Evolutionary conservation across 768 basidiomycete genomes (phyloP), one percentile per base, ranked within the genome.

Genomic region (Termitomyces sp.): DNA sequence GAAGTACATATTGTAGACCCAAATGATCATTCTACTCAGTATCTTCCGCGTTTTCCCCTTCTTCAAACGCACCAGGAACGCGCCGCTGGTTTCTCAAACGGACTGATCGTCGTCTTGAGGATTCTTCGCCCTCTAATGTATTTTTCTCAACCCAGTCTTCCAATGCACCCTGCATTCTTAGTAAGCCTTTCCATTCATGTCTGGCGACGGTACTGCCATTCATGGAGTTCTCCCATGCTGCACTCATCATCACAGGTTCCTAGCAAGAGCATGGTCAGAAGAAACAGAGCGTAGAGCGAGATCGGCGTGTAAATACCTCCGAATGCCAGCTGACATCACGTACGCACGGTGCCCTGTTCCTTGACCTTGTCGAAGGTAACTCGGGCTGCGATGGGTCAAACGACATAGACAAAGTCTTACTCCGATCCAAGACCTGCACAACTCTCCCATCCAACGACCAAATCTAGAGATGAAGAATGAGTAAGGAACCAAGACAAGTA

Each of bases 251-350:
- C 25, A 90, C 87, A 43, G 96, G 95, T 79, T 96, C 89, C 85
- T 91, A 70, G 15, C 5, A 34, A 10, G 5, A 25, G 7, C 34
- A 34, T 32, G 31, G 31, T 32, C n/a, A 56, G 32, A 20, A 36
- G 20, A 36, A 36, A 36, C 34, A 50, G n/a, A 62, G 42, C 29
- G 36, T 40, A 48, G 46, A 56, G 34, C 17, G 32, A 34, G 57
- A 11, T 14, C 5, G 48, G 34, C 29, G n/a, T 17, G 15, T 15
- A 61, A 71, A 42, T 72, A 89, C 90, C 79, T 85, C 84, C 37
- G 91, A 86, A 72, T 94, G 94, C 97, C 97, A 99, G 70, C 91
- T 91, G 63, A 98, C 94, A 70, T 98, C 96, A 47, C 96, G 86
- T 4, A 98, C 95, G 63, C 90, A 92, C 31, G 79, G 78, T 11